Base-by-base conservation (phyloP, 371 early-diverging fungal genomes). In the Mortierella sp. region DNA sequence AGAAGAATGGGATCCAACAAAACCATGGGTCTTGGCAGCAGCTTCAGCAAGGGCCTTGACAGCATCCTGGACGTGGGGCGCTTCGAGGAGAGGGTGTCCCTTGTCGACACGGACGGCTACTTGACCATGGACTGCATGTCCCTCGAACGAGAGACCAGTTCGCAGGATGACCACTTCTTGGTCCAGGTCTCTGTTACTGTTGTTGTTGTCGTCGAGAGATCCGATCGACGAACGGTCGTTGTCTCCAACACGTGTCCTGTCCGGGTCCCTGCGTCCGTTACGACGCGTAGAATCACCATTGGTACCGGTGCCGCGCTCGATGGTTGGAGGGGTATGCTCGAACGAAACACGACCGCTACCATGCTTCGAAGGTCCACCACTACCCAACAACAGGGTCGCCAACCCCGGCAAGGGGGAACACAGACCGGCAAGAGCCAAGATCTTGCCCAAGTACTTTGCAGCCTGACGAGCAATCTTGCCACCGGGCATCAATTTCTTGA, bases 401-500 rank as follows among this genome's bases (percentile, higher is more conserved):
- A 69, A 72, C 9, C 79, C 79, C 5, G 86, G 86, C 34, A 85
- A 37, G 9, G 86, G 86, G 0, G 86, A 75, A 46, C 78, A 81
- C 16, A 85, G 71, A 5, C 82, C 86, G 2, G 79, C 86, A 3
- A 85, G 69, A 10, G 71, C 73, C 67, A 85, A 37, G 71, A 85
- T 79, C 79, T 75, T 86, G 79, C 88, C 88, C 19, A 88, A 53
- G 59, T 86, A 82, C 69, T 81, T 86, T 64, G 74, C 81, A 21
- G 83, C 79, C 51, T 83, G 81, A n/a, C 79, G 74, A 3, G 83
- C 87, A 53, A 79, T 55, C 67, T 87, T 87, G 59, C 83, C 83
- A 37, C 87, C 88, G 1, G 88, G 88, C 31, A 88, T 75, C 74
- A 86, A 43, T 13, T 78, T 74, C 74, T 83, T 86, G 76, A 88